Conservation (phyloP, 257 asterid species). For the Solanum paucissectum region DNA sequence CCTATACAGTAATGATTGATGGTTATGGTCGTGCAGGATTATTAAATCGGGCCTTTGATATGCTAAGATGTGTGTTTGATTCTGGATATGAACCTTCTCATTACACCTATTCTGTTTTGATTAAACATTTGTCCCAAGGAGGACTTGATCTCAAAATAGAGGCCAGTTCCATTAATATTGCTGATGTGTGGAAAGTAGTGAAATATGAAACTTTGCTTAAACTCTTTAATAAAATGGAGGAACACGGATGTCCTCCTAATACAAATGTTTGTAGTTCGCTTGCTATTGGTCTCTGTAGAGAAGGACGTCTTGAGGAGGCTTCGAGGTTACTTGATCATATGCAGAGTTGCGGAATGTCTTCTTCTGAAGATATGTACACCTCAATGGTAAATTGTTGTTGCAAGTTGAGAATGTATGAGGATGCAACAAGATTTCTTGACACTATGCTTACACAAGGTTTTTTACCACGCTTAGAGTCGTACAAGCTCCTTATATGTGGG, state of each 20-base stretch:
- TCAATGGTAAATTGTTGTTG: conserved; percentile 45
- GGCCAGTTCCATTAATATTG: conserved; percentile 25
- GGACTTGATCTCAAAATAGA: conserved; percentile 3
- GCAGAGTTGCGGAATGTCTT: conserved; percentile 30
- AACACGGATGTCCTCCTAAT: conserved; percentile 38
- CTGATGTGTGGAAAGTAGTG: conserved; percentile 67
- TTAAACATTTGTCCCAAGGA: conserved; percentile 47
- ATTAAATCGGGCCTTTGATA: conserved; percentile 35
- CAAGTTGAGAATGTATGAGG: conserved; percentile 38
- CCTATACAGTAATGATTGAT: conserved; percentile 59
- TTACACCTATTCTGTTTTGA: conserved; percentile 49
- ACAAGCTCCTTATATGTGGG: conserved; percentile 48
- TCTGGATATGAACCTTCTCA: conserved; percentile 57
- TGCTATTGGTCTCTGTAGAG: conserved; percentile 51
- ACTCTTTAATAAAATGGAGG: conserved; percentile 53
- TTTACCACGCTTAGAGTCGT: conserved; percentile 44
- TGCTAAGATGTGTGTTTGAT: conserved; percentile 43
- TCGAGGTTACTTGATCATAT: conserved; percentile 45
- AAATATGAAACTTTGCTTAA: conserved; percentile 37
- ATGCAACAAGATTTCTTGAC: conserved; percentile 37
- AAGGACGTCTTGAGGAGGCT: conserved; percentile 46
- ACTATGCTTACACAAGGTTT: conserved; percentile 31
- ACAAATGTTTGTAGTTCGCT: conserved; percentile 35
- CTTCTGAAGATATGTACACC: conserved; percentile 36
- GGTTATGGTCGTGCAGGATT: conserved; percentile 65